Percentiles rank a stretch among this genome's conserved stretches.
These are phyloP conservation scores for Acanthamoeba royreba DNA, from an alignment of 208 protist species.

Conservation along the genomic window DNA sequence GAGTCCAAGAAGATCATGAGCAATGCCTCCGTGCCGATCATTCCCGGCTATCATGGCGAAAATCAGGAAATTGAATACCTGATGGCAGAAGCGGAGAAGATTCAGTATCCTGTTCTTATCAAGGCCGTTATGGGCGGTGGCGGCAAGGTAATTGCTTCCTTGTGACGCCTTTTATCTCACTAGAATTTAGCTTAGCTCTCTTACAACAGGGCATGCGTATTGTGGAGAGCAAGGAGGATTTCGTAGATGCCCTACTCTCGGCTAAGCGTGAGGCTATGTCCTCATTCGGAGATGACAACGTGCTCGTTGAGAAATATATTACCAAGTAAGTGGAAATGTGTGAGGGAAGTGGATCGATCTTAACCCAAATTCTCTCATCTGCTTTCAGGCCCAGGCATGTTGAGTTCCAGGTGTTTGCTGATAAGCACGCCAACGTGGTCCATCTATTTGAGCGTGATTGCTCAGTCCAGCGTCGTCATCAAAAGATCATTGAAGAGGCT, in stretches of 20 bases:
- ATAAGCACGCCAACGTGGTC: slow-evolving; percentile 91
- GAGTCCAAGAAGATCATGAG: slow-evolving; percentile 87
- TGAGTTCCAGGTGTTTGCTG: slow-evolving; percentile 90
- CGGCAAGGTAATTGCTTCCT: slow-evolving; percentile 68
- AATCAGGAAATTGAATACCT: slow-evolving; percentile 75
- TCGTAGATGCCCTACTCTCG: slow-evolving; percentile 56
- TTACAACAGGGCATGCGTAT: slow-evolving; percentile 35
- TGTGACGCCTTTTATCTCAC: too few relatives aligned
- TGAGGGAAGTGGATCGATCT: too few relatives aligned
- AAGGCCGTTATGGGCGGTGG: slow-evolving; percentile 88
- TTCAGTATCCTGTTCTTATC: slow-evolving; percentile 89
- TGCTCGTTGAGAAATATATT: slow-evolving; percentile 34
- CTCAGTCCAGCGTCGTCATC: slow-evolving; percentile 96
- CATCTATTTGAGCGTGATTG: slow-evolving; percentile 95
- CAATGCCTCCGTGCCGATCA: slow-evolving; percentile 73
- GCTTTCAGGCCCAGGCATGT: slow-evolving; percentile 88
- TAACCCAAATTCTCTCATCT: too few relatives aligned
- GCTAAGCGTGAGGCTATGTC: slow-evolving; percentile 66
- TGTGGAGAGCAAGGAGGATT: slow-evolving; percentile 66
- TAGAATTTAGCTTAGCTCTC: too few relatives aligned
- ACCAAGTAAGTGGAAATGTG: too few relatives aligned
- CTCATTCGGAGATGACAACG: slow-evolving; percentile 61
- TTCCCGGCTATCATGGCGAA: slow-evolving; percentile 89
- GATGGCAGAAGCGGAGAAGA: slow-evolving; percentile 77
- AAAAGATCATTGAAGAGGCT: slow-evolving; percentile 66